A percentile compares a stretch with the other conserved stretches of the same genome.
These are phyloP conservation scores for Boletus rufocinnamomeus DNA, from an alignment of 768 basidiomycete species.

Conservation along the genomic window DNA sequence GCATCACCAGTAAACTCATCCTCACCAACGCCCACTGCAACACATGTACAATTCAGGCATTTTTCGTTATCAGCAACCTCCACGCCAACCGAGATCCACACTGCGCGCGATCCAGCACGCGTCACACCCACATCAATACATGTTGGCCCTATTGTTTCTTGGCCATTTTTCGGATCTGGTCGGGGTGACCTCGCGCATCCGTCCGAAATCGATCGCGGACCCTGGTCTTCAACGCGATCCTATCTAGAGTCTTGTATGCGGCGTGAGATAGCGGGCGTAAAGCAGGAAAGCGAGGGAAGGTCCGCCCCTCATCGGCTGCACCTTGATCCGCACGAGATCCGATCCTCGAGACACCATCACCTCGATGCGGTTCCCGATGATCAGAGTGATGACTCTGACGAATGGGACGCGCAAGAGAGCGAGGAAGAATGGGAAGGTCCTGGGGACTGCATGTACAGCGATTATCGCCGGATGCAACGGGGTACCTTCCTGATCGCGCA, in stretches of 20 bases:
- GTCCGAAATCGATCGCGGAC: slow-evolving; percentile 75
- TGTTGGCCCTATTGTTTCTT: slow-evolving; percentile 82
- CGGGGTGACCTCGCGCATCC: slow-evolving; percentile 72
- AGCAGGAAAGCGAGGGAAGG: slow-evolving; percentile 76
- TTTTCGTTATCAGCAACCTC: slow-evolving; percentile 23
- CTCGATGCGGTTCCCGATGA: slow-evolving; percentile 69
- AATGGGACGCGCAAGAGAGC: slow-evolving; percentile 78
- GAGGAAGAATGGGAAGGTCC: slow-evolving; percentile 76
- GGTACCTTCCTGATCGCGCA: slow-evolving; percentile 78
- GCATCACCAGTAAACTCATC: slow-evolving; percentile 26
- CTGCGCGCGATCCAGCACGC: slow-evolving; percentile 6
- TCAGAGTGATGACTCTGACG: slow-evolving; percentile 73
- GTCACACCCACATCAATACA: slow-evolving; percentile 39
- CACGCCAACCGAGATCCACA: not conserved
- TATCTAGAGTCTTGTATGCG: slow-evolving; percentile 68
- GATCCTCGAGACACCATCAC: slow-evolving; percentile 68
- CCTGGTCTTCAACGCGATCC: slow-evolving; percentile 60
- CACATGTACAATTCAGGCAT: slow-evolving; percentile 17
- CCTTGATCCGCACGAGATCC: slow-evolving; percentile 78
- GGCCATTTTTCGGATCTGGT: slow-evolving; percentile 88
- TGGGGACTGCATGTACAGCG: slow-evolving; percentile 76
- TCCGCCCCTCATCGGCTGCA: slow-evolving; percentile 75
- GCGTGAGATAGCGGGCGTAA: slow-evolving; percentile 75
- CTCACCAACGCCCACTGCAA: slow-evolving; percentile 32
- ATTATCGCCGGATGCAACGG: slow-evolving; percentile 81